Percentiles rank a stretch among this genome's conserved stretches.
Conservation (phyloP, 805 yeast species). For the Priceomyces melissophilus region DNA sequence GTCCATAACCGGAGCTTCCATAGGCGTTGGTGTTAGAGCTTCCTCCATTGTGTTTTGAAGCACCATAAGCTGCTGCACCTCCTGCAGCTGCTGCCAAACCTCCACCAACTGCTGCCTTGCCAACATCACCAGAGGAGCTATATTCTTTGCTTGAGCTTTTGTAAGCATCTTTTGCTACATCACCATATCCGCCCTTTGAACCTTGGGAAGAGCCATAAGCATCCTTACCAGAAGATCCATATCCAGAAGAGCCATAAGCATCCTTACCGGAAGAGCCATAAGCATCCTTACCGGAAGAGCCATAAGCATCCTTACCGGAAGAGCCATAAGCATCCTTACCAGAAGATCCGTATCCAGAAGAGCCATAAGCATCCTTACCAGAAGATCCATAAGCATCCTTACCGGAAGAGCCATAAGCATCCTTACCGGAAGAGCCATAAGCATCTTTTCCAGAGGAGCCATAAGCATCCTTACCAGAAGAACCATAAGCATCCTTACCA, state of each 20-base stretch:
- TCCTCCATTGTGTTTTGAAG: not conserved
- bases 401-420: slow-evolving; percentile 12
- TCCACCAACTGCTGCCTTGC: slow-evolving; percentile 2
- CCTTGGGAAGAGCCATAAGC: slow-evolving; percentile 5
- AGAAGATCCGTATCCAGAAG: slow-evolving; percentile 9
- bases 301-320: slow-evolving; percentile 5
- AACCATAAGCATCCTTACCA: slow-evolving; percentile 15
- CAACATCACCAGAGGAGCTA: not conserved
- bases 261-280: slow-evolving; percentile 1
- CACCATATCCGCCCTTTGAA: slow-evolving; percentile 3
- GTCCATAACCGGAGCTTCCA: slow-evolving; percentile 5
- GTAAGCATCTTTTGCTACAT: slow-evolving; percentile 2
- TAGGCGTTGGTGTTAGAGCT: not conserved
- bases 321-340: slow-evolving; percentile 7
- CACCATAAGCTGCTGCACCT: slow-evolving; percentile 7
- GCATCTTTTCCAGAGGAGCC: not conserved
- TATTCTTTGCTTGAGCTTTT: slow-evolving; percentile 3
- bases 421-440: slow-evolving; percentile 1
- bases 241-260: slow-evolving; percentile 4
- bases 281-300: not conserved
- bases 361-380: slow-evolving; percentile 7
- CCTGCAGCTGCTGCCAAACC: not conserved
- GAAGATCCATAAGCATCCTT: slow-evolving; percentile 15
- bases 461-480: slow-evolving; percentile 6
- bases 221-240: slow-evolving; percentile 1